Base-by-base conservation (phyloP, 768 basidiomycete genomes). In the Suillus variegatus region DNA sequence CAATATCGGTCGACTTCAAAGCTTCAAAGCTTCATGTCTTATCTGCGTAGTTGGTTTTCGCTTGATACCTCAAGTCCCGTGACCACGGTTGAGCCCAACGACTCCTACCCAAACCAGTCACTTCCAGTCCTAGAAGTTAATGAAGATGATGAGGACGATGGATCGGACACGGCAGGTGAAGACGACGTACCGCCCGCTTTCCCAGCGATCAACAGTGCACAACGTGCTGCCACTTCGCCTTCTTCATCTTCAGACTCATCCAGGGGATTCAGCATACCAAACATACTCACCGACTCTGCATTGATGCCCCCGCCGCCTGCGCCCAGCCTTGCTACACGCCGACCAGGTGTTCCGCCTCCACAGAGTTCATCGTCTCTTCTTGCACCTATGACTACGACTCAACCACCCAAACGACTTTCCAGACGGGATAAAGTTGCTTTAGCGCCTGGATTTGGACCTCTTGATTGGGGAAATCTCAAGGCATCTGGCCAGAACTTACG, bases 401-500 rank as follows among this genome's bases (percentile, higher is more conserved):
- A 85, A 68, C 80, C 81, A 1, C 88, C 88, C 0, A 72, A 77
- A 18, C 85, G 84, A 65, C 80, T 83, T 7, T 90, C 88, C 71
- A 87, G 82, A 70, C 80, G 88, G 25, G 85, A 82, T 38, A 98
- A 96, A 79, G 95, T 97, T 0, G 93, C 89, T 6, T 84, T 99
- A 5, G 89, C 92, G 13, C 96, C 97, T 2, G 97, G 97, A 7
- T 91, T 91, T 76, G 92, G 93, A 67, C 88, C 95, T 12, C 77
- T 99, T 36, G 97, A 99, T 77, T 99, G 97, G 97, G 95, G 94
- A 2, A 87, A 84, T 55, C 78, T 97, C 65, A 95, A 96, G 76
- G 79, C 86, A 4, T 94, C 90, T 6, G 95, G 95, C 1, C 73
- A 79, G 62, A 89, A 97, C 81, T 77, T 98, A 8, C 80, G 93